These are phyloP conservation scores for Silene uniflora DNA, from an alignment of 148 eudicot species.

Conservation along the genomic window DNA sequence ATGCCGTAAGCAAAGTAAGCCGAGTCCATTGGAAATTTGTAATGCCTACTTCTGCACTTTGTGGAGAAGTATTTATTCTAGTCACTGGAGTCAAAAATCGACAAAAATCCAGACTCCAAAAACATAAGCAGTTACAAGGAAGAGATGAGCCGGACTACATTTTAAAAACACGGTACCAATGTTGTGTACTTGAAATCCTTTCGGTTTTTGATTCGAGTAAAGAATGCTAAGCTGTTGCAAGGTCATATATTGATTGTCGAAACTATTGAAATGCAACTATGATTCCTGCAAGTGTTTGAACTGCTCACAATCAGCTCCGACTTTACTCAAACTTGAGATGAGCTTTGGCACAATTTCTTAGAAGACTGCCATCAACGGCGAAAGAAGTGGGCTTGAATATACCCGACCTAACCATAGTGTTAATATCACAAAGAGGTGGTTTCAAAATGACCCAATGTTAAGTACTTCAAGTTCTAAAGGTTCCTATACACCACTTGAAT, in stretches of 20 bases:
- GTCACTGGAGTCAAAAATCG: conserved; percentile 2
- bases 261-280: conserved; percentile 17
- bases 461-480: too few relatives aligned
- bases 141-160: not conserved
- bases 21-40: not conserved
- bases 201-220: not conserved
- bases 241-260: not conserved
- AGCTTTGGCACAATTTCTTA: conserved; percentile 82
- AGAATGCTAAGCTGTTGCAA: conserved; percentile 15
- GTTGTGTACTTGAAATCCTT: not conserved
- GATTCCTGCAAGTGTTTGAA: conserved; percentile 60
- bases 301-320: conserved; percentile 73
- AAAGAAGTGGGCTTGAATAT: too few relatives aligned
- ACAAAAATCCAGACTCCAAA: conserved; percentile 11
- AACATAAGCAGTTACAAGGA: conserved; percentile 24
- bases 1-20: conserved; percentile 24
- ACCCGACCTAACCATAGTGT: too few relatives aligned
- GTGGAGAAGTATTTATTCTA: not conserved
- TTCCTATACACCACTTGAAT: too few relatives aligned
- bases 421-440: too few relatives aligned
- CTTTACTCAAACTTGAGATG: conserved; percentile 44
- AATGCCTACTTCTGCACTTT: conserved; percentile 3
- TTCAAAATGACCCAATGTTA: too few relatives aligned
- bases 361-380: too few relatives aligned
- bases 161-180: not conserved